Percentiles rank a stretch among this genome's conserved stretches.
Conservation (phyloP, 2,329 filamentous ascomycete genomes). For the Pseudogymnoascus sp. region DNA sequence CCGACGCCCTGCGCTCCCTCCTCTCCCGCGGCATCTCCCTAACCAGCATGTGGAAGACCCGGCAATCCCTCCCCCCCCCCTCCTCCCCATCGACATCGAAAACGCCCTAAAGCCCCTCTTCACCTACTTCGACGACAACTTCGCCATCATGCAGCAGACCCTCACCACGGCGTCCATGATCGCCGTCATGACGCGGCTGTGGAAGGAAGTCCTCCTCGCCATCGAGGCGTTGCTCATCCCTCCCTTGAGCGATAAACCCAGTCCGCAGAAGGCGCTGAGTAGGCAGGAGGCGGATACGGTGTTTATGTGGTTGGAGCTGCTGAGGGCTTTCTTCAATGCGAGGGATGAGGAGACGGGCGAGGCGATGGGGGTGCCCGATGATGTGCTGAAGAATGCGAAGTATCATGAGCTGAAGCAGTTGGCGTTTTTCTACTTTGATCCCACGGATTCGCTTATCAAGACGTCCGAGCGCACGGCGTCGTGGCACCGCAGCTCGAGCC, state of each 20-base stretch:
- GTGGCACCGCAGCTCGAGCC: constrained; percentile 67
- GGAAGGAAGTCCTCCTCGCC: constrained; percentile 94
- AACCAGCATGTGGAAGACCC: constrained; percentile 61
- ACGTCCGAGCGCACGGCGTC: constrained; percentile 96
- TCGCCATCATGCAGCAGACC: constrained; percentile 97
- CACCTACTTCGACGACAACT: constrained; percentile 96
- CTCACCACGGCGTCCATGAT: constrained; percentile 94
- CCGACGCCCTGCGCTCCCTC: constrained; percentile 68
- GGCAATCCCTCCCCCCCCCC: constrained; percentile 46
- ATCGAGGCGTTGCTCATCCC: constrained; percentile 87
- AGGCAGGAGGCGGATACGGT: constrained; percentile 90
- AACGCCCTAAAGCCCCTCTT: constrained; percentile 80
- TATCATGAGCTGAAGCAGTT: constrained; percentile 95
- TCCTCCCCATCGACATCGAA: constrained; percentile 68
- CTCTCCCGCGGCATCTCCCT: constrained; percentile 65
- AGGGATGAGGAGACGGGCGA: constrained; percentile 77
- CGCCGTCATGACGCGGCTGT: constrained; percentile 94
- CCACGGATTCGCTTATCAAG: constrained; percentile 82
- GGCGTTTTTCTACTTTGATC: constrained; percentile 98
- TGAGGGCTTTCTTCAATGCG: constrained; percentile 94
- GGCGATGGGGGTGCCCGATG: constrained; percentile 79
- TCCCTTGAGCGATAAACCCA: constrained; percentile 90
- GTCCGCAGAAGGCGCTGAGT: constrained; percentile 72
- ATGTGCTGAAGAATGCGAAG: constrained; percentile 93
- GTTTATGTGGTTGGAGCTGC: constrained; percentile 84